Conservation (phyloP, 164 flowering plant species). For the Vitis amurensis region DNA sequence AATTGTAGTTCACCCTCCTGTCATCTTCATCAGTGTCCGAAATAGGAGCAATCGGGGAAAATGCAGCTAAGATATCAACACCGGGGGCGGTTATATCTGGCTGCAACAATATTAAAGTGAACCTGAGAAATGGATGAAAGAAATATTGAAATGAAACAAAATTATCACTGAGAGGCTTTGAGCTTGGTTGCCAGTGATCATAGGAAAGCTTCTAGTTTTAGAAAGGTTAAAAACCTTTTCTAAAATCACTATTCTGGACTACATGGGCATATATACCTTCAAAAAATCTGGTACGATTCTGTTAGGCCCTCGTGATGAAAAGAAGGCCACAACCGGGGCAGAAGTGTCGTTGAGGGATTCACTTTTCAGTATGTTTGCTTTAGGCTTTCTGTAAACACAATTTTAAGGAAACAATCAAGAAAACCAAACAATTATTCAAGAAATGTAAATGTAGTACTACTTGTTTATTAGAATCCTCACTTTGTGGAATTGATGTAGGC, state of each 20-base stretch:
- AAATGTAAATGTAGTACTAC: background rate
- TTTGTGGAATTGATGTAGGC: conserved; percentile 19
- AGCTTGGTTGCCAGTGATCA: too few species aligned
- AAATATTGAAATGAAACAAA: background rate
- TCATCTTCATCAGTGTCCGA: background rate
- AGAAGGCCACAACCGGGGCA: conserved; percentile 13
- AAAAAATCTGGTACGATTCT: background rate
- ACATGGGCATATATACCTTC: conserved; percentile 5
- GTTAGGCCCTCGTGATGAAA: conserved; percentile 23
- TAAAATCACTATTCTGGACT: too few species aligned
- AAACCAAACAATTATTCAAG: background rate
- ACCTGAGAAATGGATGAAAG: background rate
- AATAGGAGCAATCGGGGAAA: background rate
- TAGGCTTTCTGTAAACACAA: conserved; percentile 9
- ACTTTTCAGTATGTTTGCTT: conserved; percentile 14
- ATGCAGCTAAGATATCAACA: conserved; percentile 9
- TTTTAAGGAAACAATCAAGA: background rate
- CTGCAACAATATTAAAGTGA: conserved; percentile 1
- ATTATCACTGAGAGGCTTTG: too few species aligned
- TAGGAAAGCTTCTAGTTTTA: too few species aligned
- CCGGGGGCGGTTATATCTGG: conserved; percentile 19
- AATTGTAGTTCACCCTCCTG: conserved; percentile 4
- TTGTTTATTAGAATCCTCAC: conserved; percentile 5
- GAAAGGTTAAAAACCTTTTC: too few species aligned
- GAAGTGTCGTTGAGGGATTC: background rate